Conservation (phyloP, 495 filamentous ascomycete genomes). For the Penicillium subrubescens region DNA sequence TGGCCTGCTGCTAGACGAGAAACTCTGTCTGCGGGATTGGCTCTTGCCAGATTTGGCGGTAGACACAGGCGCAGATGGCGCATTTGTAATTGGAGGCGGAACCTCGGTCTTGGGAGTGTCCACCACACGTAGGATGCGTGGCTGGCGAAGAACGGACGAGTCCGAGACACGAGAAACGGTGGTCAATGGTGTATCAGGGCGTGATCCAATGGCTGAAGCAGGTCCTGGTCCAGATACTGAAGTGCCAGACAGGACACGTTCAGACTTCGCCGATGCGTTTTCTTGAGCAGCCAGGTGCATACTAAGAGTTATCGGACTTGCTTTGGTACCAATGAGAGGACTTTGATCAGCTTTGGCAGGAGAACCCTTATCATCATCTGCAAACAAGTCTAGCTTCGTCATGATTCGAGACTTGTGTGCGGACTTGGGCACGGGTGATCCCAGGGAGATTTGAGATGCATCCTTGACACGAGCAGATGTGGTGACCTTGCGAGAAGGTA, state of each 20-base stretch:
- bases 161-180: slow-evolving; percentile 47
- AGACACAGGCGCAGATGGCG: slow-evolving; percentile 44
- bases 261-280: slow-evolving; percentile 22
- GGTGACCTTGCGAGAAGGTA: background rate
- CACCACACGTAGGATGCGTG: slow-evolving; percentile 66
- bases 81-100: slow-evolving; percentile 41
- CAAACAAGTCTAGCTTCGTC: slow-evolving; percentile 28
- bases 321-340: slow-evolving; percentile 18
- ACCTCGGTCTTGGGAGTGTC: slow-evolving; percentile 71
- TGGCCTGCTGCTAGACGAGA: slow-evolving; percentile 65
- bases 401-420: slow-evolving; percentile 34
- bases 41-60: slow-evolving; percentile 41
- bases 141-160: slow-evolving; percentile 48
- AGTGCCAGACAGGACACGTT: slow-evolving; percentile 22
- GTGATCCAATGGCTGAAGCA: slow-evolving; percentile 30
- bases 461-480: slow-evolving; percentile 35
- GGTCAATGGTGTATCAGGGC: slow-evolving; percentile 44
- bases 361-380: slow-evolving; percentile 23
- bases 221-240: slow-evolving; percentile 23
- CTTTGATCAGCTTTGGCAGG: slow-evolving; percentile 23
- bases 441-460: slow-evolving; percentile 44
- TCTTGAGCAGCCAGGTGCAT: slow-evolving; percentile 30
- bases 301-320: slow-evolving; percentile 38
- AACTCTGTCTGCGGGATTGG: slow-evolving; percentile 60
- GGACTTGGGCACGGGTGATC: slow-evolving; percentile 45